Conservation (phyloP, 2,329 filamentous ascomycete species). For the Stemphylium vesicarium region DNA sequence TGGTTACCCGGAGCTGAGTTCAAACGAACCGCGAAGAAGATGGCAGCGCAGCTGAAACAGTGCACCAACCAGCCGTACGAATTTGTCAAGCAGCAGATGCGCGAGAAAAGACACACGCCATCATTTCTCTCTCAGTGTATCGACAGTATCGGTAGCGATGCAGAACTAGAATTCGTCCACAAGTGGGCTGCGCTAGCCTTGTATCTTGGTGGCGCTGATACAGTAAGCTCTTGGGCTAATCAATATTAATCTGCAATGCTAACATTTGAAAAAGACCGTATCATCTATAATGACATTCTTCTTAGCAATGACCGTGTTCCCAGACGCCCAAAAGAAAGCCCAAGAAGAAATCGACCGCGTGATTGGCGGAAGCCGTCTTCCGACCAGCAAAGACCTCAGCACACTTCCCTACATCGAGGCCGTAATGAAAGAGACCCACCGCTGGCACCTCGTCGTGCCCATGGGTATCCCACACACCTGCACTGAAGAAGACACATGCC, state of each 20-base stretch:
- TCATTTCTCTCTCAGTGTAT: slow-evolving; percentile 53
- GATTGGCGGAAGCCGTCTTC: slow-evolving; percentile 54
- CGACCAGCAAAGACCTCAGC: slow-evolving; percentile 55
- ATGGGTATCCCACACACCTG: slow-evolving; percentile 43
- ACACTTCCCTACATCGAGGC: slow-evolving; percentile 48
- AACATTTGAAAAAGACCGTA: slow-evolving; percentile 41
- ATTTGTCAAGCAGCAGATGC: slow-evolving; percentile 53
- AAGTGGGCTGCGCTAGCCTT: slow-evolving; percentile 54
- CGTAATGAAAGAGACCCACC: slow-evolving; percentile 53
- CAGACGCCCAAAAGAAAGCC: slow-evolving; percentile 55
- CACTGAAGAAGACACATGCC: slow-evolving; percentile 45
- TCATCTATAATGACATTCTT: slow-evolving; percentile 54
- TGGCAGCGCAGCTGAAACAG: slow-evolving; percentile 36
- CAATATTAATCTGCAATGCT: background rate
- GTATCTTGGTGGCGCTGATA: slow-evolving; percentile 54
- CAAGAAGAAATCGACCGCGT: slow-evolving; percentile 57
- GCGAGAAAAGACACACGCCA: slow-evolving; percentile 29
- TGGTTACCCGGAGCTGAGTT: slow-evolving; percentile 54
- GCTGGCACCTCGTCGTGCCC: slow-evolving; percentile 41
- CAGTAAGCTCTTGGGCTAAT: slow-evolving; percentile 27
- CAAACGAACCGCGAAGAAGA: slow-evolving; percentile 18
- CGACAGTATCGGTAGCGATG: slow-evolving; percentile 35
- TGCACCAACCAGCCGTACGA: slow-evolving; percentile 51
- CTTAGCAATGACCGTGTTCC: slow-evolving; percentile 60
- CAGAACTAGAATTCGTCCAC: slow-evolving; percentile 41